Evolutionary conservation across 257 asterid genomes (phyloP), one percentile per base, ranked within the genome.

Genomic region (Nyctanthes arbortristis): DNA sequence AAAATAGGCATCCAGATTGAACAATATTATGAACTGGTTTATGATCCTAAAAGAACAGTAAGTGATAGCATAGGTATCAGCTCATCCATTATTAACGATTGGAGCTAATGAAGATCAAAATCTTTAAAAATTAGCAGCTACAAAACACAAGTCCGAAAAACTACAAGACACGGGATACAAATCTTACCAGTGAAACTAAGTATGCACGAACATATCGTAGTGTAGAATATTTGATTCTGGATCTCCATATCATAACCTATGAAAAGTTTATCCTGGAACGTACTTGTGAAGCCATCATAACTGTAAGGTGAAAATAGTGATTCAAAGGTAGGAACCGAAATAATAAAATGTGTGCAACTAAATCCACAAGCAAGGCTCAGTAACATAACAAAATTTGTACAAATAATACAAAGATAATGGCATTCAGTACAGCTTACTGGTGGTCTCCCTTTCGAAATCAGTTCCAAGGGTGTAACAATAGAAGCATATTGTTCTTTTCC

Each of bases 211-310:
- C 99, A 94, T 8, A 89, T 65, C 10, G 99, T 88, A 25, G 99
- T 94, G 85, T 94, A 94, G 78, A 94, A 94, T 75, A 94, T 94
- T 76, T 91, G 99, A 69, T 89, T 94, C 76, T 94, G 97, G 80
- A 94, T 94, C 75, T 87, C 99, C 99, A 94, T 94, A 74, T 94
- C 92, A 74, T 91, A 94, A 72, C 99, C 99, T 81, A 81, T 88
- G 71, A 94, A 94, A 71, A 94, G 97, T 81, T 94, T 91, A 55
- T 94, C 99, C 84, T 94, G 99, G 77, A 94, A 94, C 43, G 99
- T 94, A 83, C 99, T 94, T 18, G 99, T 94, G 84, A 91, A 94
- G 62, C 99, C 99, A 88, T 94, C 99, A 76, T 75, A 94, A 88
- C 99, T 94, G 95, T 27, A 73, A 72, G 66, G 66, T 69, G 68